Conservation (phyloP, 1,284 basidiomycete species). For the Paramarasmius palmivorus region DNA sequence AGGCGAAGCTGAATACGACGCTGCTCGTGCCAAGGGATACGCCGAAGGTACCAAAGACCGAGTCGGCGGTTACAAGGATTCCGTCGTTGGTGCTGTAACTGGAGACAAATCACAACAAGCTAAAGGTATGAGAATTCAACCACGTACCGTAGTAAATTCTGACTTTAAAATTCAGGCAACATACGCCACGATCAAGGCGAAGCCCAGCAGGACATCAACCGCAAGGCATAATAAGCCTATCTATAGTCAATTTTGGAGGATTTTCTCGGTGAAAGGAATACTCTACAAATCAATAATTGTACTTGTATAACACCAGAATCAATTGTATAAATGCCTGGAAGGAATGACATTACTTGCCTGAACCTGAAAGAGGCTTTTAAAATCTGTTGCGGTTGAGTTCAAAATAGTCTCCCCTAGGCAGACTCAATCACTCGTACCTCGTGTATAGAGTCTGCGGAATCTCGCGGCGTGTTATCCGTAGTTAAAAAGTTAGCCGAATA, state of each 20-base stretch:
- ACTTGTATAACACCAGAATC: neutral
- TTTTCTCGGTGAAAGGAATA: neutral
- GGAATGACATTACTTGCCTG: too few relatives aligned
- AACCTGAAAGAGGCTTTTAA: too few relatives aligned
- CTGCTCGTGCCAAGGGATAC: slow-evolving; percentile 49
- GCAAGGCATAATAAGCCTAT: neutral
- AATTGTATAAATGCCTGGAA: too few relatives aligned
- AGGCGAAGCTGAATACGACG: slow-evolving; percentile 42
- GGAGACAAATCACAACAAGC: slow-evolving; percentile 61
- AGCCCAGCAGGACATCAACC: neutral
- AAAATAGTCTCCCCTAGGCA: too few relatives aligned
- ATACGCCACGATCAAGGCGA: slow-evolving; percentile 8
- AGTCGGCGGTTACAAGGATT: slow-evolving; percentile 59
- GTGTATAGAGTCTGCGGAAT: too few relatives aligned
- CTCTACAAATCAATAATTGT: neutral
- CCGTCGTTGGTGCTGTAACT: slow-evolving; percentile 57
- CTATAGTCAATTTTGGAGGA: neutral
- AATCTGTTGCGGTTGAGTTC: too few relatives aligned
- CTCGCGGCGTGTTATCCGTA: too few relatives aligned
- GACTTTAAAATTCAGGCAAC: neutral
- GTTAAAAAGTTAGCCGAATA: too few relatives aligned
- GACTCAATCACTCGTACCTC: too few relatives aligned
- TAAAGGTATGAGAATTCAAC: slow-evolving; percentile 34
- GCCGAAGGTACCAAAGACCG: slow-evolving; percentile 58
- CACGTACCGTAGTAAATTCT: too few relatives aligned